Evolutionary conservation across 176 grass and related monocot genomes (phyloP).

Genomic region (Bolboschoenus planiculmis): DNA sequence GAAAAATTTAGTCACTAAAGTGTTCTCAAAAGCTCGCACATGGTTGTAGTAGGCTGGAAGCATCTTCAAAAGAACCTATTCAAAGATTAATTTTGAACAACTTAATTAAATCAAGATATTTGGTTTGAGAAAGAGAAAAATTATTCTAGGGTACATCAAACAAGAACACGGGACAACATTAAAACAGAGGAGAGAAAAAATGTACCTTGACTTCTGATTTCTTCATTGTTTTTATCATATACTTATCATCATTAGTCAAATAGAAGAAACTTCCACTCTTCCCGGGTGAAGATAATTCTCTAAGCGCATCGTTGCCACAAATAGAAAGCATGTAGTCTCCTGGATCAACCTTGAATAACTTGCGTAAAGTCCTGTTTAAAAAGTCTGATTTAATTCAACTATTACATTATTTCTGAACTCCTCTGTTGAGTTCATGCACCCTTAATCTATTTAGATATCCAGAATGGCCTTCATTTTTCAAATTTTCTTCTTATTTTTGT

Average conservation of each 20-base stretch:
- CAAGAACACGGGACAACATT: background rate
- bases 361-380: constrained; percentile 44
- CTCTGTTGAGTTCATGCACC: background rate
- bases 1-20: constrained; percentile 76
- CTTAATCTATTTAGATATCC: background rate
- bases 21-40: constrained; percentile 50
- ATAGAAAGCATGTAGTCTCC: constrained; percentile 73
- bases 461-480: background rate
- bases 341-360: constrained; percentile 61
- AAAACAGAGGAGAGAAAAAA: background rate
- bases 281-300: constrained; percentile 55
- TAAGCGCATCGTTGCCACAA: constrained; percentile 51
- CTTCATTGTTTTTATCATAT: constrained; percentile 93
- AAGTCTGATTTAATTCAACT: background rate
- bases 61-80: constrained; percentile 79
- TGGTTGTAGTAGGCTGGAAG: constrained; percentile 83
- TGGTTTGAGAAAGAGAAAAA: background rate
- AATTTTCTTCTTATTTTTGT: background rate
- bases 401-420: background rate
- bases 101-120: background rate
- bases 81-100: constrained; percentile 4
- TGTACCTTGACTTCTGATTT: constrained; percentile 73
- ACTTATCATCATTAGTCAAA: constrained; percentile 61
- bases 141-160: background rate
- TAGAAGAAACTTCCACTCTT: constrained; percentile 92